phyloP scores from a whole-genome alignment of 257 asterid species.

The Gynochthodes officinalis region DNA sequence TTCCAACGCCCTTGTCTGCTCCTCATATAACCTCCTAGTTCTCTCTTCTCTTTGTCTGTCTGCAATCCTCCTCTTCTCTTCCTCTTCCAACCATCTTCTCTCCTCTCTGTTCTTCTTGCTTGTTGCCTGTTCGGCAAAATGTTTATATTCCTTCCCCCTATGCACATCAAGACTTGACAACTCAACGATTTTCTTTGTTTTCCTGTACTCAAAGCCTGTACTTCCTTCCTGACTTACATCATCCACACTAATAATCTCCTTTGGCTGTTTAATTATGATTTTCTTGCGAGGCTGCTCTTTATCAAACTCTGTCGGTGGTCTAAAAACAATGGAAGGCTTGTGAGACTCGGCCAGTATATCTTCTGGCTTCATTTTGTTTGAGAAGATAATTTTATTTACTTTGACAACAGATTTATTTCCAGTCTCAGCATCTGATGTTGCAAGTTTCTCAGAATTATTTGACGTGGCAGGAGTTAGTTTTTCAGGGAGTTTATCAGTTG shows the following conservation, averaged over 20 bases:
- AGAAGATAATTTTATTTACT: constrained; percentile 73
- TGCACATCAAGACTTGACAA: constrained; percentile 60
- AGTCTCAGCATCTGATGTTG: constrained; percentile 60
- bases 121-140: constrained; percentile 50
- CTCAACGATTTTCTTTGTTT: constrained; percentile 76
- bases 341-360: constrained; percentile 57
- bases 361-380: constrained; percentile 69
- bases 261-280: constrained; percentile 71
- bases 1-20: constrained; percentile 50
- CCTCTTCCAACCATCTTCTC: constrained; percentile 53
- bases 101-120: constrained; percentile 62
- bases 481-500: constrained; percentile 68
- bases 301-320: constrained; percentile 71
- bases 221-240: constrained; percentile 90
- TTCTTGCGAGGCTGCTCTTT: constrained; percentile 76
- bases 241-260: constrained; percentile 61
- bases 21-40: constrained; percentile 43
- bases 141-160: constrained; percentile 39
- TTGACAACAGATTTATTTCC: constrained; percentile 58
- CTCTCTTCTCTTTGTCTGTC: constrained; percentile 60
- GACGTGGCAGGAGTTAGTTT: constrained; percentile 65
- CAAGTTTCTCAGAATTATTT: constrained; percentile 69
- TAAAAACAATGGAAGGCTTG: constrained; percentile 66
- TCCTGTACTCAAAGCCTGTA: constrained; percentile 60
- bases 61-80: constrained; percentile 54